Conservation (phyloP, 2,329 filamentous ascomycete species). For the Aspergillus tubingensis region DNA sequence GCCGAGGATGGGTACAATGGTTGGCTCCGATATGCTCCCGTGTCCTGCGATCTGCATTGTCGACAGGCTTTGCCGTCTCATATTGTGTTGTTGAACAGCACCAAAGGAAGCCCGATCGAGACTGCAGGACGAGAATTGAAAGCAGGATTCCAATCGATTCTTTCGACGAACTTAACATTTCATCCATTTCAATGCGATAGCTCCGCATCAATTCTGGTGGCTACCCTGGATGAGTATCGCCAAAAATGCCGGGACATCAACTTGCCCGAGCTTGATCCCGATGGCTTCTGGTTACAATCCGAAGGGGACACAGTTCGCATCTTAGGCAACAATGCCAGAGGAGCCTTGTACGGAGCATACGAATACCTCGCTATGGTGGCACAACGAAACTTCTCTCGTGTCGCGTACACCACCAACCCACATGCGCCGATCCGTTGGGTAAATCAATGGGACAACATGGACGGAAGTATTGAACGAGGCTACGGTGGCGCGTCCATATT, state of each 20-base stretch:
- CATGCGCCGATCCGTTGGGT: slow-evolving; percentile 66
- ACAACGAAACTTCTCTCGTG: slow-evolving; percentile 56
- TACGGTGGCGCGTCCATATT: slow-evolving; percentile 70
- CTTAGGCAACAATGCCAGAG: slow-evolving; percentile 66
- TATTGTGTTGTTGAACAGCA: slow-evolving; percentile 58
- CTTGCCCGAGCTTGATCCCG: slow-evolving; percentile 33
- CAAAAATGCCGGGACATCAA: slow-evolving; percentile 19
- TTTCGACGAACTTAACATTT: slow-evolving; percentile 51
- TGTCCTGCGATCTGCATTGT: slow-evolving; percentile 45
- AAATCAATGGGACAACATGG: slow-evolving; percentile 74
- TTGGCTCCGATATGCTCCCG: slow-evolving; percentile 66
- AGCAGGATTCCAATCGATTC: slow-evolving; percentile 59
- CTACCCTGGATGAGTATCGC: slow-evolving; percentile 35
- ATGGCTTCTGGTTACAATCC: slow-evolving; percentile 62
- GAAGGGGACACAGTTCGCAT: slow-evolving; percentile 55
- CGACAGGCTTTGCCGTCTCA: slow-evolving; percentile 48
- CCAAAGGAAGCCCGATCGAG: slow-evolving; percentile 57
- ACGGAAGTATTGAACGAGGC: slow-evolving; percentile 67
- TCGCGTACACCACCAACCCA: slow-evolving; percentile 56
- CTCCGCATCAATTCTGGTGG: slow-evolving; percentile 30
- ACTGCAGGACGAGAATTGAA: slow-evolving; percentile 62
- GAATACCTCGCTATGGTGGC: slow-evolving; percentile 68
- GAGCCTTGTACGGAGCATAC: slow-evolving; percentile 69
- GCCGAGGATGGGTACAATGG: slow-evolving; percentile 64
- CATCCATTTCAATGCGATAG: slow-evolving; percentile 24